Conservation (phyloP, 2,329 filamentous ascomycete species). For the Harringtonia lauricola region DNA sequence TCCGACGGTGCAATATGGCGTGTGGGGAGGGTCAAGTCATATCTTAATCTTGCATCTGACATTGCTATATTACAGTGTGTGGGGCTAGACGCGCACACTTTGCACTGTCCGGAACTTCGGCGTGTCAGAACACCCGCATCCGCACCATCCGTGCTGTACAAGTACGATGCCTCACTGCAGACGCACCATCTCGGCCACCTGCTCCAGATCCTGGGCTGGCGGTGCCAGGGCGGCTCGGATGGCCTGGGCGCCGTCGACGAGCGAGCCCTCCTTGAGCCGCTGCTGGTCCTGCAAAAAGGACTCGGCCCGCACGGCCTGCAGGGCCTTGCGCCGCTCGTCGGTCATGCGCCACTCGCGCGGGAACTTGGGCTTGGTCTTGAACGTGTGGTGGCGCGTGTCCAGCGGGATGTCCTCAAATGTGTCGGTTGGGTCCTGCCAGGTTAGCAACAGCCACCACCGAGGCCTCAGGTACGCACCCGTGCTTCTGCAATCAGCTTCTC, state of each 20-base stretch:
- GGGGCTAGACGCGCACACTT: no score
- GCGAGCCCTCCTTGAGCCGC: constrained; percentile 37
- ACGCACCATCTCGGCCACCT: constrained; percentile 16
- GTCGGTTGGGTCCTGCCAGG: constrained; percentile 53
- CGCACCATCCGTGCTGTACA: no score
- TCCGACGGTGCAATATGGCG: no score
- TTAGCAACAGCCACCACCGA: background rate
- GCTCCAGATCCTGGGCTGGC: constrained; percentile 4
- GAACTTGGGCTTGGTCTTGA: constrained; percentile 58
- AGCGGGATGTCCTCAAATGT: constrained; percentile 83
- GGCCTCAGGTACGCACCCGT: constrained; percentile 33
- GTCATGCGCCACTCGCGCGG: constrained; percentile 78
- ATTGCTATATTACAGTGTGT: no score
- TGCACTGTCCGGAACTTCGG: no score
- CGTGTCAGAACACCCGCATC: no score
- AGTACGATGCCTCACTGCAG: no score
- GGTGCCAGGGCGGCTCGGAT: constrained; percentile 29
- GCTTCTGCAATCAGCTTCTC: constrained; percentile 63
- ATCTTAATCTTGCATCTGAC: no score
- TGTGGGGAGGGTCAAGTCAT: no score
- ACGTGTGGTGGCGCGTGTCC: constrained; percentile 74
- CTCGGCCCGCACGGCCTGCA: constrained; percentile 49
- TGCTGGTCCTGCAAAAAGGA: constrained; percentile 41
- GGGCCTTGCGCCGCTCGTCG: constrained; percentile 49
- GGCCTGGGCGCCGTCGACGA: constrained; percentile 46